These are phyloP conservation scores for Pythium dissimile DNA, from an alignment of 352 stramenopile genomes.

Conservation along the genomic window DNA sequence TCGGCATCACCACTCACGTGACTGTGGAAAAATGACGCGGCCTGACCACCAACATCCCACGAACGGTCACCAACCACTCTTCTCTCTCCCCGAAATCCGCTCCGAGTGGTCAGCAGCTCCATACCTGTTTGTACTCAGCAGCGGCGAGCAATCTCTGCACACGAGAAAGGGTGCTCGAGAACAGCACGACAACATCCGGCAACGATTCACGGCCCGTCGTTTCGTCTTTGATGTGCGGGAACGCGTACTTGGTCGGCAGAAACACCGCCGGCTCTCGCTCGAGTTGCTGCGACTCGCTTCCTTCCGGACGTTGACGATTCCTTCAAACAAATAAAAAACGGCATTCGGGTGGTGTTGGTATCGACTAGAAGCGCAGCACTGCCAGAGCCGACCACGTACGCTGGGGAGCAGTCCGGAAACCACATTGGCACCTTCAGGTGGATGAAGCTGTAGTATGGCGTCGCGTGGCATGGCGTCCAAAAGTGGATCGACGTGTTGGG, in stretches of 20 bases:
- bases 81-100: neutral
- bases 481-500: constrained; percentile 69
- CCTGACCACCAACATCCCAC: constrained; percentile 19
- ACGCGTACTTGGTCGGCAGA: constrained; percentile 49
- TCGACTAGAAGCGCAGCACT: too few relatives aligned
- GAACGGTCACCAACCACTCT: neutral
- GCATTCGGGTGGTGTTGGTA: too few relatives aligned
- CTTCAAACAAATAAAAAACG: constrained; percentile 27
- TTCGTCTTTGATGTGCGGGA: constrained; percentile 23
- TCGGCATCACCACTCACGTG: constrained; percentile 71
- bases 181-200: constrained; percentile 65
- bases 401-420: constrained; percentile 82
- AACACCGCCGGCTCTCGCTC: constrained; percentile 50
- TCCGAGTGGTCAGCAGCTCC: too few relatives aligned
- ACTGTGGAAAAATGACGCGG: constrained; percentile 61
- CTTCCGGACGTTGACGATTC: constrained; percentile 51
- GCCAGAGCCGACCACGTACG: too few relatives aligned
- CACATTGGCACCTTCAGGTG: constrained; percentile 82
- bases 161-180: constrained; percentile 44
- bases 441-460: constrained; percentile 85
- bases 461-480: constrained; percentile 83
- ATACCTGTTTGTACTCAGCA: constrained; percentile 42
- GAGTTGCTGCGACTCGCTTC: constrained; percentile 66
- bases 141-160: constrained; percentile 43
- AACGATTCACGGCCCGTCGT: constrained; percentile 27